Percentiles rank a stretch among this genome's conserved stretches.
phyloP scores from a whole-genome alignment of 164 flowering plant genomes.

The Kingdonia uniflora region DNA sequence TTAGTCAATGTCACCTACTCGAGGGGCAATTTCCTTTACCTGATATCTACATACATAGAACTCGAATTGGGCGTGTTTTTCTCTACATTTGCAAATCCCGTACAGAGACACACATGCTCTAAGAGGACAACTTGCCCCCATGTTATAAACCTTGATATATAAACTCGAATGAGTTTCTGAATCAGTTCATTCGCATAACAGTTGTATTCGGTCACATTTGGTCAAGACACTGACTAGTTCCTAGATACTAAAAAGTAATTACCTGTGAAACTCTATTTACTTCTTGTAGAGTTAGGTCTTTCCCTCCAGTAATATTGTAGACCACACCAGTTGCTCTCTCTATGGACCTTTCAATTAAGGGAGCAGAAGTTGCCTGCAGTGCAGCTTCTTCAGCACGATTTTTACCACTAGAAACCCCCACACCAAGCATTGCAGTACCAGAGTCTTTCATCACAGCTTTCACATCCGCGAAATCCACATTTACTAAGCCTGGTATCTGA shows the following conservation, averaged over 20 bases:
- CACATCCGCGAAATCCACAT: constrained; percentile 47
- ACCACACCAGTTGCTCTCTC: constrained; percentile 16
- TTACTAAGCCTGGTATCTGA: constrained; percentile 42
- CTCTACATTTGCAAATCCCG: too few relatives aligned
- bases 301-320: constrained; percentile 19
- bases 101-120: too few relatives aligned
- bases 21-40: too few relatives aligned
- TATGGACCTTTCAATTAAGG: constrained; percentile 14
- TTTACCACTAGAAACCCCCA: constrained; percentile 28
- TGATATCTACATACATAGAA: too few relatives aligned
- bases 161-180: too few relatives aligned
- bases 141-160: too few relatives aligned
- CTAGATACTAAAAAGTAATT: neutral
- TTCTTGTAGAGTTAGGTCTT: constrained; percentile 17
- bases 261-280: constrained; percentile 19
- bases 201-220: too few relatives aligned
- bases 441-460: constrained; percentile 44
- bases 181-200: too few relatives aligned
- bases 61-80: too few relatives aligned
- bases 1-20: too few relatives aligned
- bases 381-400: constrained; percentile 18
- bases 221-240: too few relatives aligned
- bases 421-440: constrained; percentile 38
- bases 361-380: constrained; percentile 14
- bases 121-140: too few relatives aligned